Evolutionary conservation across 1,284 basidiomycete genomes (phyloP).

Genomic region (Moesziomyces aphidis): DNA sequence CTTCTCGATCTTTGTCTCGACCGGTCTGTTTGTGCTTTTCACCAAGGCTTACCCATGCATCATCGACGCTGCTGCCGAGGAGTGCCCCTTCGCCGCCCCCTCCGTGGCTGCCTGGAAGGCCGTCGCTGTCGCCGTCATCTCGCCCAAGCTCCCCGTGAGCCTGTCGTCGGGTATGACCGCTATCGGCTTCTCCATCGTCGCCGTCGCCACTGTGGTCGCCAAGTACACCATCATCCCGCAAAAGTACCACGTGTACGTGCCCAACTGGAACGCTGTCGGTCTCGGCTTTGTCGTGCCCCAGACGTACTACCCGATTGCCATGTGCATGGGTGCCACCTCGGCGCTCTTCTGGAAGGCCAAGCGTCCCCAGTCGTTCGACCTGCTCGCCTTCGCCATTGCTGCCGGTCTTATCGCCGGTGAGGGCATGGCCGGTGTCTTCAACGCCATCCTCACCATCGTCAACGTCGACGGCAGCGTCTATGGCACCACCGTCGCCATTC

Average conservation of each 20-base stretch:
- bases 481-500: slow-evolving; percentile 48
- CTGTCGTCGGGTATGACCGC: slow-evolving; percentile 73
- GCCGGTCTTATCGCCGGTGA: slow-evolving; percentile 77
- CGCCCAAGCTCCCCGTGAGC: slow-evolving; percentile 52
- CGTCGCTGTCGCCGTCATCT: slow-evolving; percentile 73
- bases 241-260: slow-evolving; percentile 73
- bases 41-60: slow-evolving; percentile 77
- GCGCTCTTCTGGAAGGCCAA: slow-evolving; percentile 71
- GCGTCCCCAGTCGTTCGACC: slow-evolving; percentile 68
- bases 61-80: slow-evolving; percentile 63
- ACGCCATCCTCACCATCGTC: slow-evolving; percentile 70
- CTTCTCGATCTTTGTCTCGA: slow-evolving; percentile 49
- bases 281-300: slow-evolving; percentile 73
- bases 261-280: slow-evolving; percentile 78
- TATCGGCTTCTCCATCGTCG: slow-evolving; percentile 72
- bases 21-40: slow-evolving; percentile 59
- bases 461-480: slow-evolving; percentile 38
- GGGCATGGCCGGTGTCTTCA: slow-evolving; percentile 77
- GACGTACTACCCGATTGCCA: slow-evolving; percentile 60
- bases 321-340: slow-evolving; percentile 63
- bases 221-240: slow-evolving; percentile 74
- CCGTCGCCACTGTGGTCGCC: slow-evolving; percentile 72
- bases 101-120: slow-evolving; percentile 76
- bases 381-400: slow-evolving; percentile 76
- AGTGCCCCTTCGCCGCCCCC: slow-evolving; percentile 75